Conservation (phyloP, 2,329 filamentous ascomycete species). For the Rosellinia necatrix region DNA sequence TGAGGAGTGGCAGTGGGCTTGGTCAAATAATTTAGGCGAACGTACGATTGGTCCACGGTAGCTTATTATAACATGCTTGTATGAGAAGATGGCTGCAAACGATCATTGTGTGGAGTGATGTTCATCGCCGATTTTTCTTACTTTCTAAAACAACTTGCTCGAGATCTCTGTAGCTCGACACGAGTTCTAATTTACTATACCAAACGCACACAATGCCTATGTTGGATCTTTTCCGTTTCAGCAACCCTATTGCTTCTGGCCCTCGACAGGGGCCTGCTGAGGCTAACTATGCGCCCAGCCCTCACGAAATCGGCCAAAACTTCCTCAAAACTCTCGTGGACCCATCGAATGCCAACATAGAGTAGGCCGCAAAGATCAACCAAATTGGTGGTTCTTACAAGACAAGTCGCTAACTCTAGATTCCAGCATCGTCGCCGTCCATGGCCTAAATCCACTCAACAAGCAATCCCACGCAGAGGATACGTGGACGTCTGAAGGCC, state of each 20-base stretch:
- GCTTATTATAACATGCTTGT: too few species aligned
- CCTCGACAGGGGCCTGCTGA: neutral
- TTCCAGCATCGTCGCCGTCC: constrained; percentile 4
- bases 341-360: neutral
- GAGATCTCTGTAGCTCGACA: too few species aligned
- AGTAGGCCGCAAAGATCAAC: neutral
- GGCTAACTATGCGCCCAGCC: neutral
- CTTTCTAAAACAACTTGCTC: too few species aligned
- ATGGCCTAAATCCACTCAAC: constrained; percentile 4
- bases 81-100: too few species aligned
- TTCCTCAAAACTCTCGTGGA: constrained; percentile 5
- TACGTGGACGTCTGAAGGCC: constrained; percentile 11
- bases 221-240: too few species aligned
- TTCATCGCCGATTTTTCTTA: too few species aligned
- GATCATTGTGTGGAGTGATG: too few species aligned
- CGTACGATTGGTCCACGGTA: too few species aligned
- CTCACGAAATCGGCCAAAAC: neutral
- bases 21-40: too few species aligned
- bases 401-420: neutral
- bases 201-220: too few species aligned
- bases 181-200: too few species aligned
- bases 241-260: neutral
- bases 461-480: neutral
- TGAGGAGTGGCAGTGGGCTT: too few species aligned
- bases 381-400: neutral